Conservation (phyloP, 208 protist species). For the Trypanosoma scelopori region DNA sequence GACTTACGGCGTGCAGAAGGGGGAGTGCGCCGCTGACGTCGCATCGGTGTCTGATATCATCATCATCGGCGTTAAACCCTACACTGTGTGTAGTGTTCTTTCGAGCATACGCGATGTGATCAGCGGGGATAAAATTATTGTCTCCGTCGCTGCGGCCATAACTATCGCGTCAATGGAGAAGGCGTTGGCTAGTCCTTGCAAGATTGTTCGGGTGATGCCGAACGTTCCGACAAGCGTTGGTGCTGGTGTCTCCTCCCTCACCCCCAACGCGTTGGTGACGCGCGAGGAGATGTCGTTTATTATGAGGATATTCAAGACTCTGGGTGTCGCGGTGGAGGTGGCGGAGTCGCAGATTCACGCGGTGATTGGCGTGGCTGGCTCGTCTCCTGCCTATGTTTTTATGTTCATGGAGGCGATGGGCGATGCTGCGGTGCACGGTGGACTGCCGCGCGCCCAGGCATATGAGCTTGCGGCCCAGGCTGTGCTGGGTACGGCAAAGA, state of each 20-base stretch:
- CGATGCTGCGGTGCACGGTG: constrained; percentile 94
- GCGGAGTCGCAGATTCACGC: constrained; percentile 84
- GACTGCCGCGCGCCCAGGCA: constrained; percentile 84
- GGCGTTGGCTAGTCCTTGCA: constrained; percentile 38
- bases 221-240: constrained; percentile 91
- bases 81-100: constrained; percentile 68
- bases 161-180: constrained; percentile 70
- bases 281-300: constrained; percentile 43
- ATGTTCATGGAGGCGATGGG: constrained; percentile 95
- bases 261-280: constrained; percentile 41
- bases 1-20: constrained; percentile 49
- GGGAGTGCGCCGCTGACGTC: constrained; percentile 45
- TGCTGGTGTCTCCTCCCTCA: constrained; percentile 67
- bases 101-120: constrained; percentile 42
- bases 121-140: constrained; percentile 62
- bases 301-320: constrained; percentile 57
- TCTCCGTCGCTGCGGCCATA: constrained; percentile 94
- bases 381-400: constrained; percentile 95
- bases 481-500: constrained; percentile 90
- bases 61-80: constrained; percentile 94
- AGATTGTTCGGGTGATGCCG: constrained; percentile 95
- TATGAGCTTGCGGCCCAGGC: constrained; percentile 91
- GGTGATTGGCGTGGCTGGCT: constrained; percentile 94
- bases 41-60: constrained; percentile 74
- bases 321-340: constrained; percentile 72